These are phyloP conservation scores for Xylariaceae sp. DNA, from an alignment of 2,329 filamentous ascomycete species.

Conservation along the genomic window DNA sequence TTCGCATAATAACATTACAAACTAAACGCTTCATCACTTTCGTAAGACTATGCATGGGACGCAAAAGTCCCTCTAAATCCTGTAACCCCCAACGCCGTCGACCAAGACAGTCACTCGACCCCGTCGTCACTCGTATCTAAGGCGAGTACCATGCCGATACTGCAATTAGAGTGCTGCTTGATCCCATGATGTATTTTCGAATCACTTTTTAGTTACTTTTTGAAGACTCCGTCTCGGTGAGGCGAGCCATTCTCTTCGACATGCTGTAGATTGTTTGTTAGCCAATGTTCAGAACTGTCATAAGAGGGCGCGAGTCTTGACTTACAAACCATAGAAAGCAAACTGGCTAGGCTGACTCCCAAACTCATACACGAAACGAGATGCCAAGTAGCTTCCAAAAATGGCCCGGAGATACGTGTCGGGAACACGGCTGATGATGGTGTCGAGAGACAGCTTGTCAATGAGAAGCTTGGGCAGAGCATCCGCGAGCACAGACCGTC, in stretches of 20 bases:
- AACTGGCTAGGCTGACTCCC: slow-evolving; percentile 92
- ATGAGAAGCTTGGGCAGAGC: slow-evolving; percentile 80
- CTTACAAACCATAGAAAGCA: slow-evolving; percentile 97
- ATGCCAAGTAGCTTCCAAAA: slow-evolving; percentile 92
- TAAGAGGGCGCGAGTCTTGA: slow-evolving; percentile 27
- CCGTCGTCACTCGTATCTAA: neutral
- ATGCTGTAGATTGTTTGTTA: slow-evolving; percentile 46
- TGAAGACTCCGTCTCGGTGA: slow-evolving; percentile 26
- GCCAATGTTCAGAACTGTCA: slow-evolving; percentile 8
- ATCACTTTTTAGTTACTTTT: slow-evolving; percentile 29
- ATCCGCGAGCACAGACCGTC: slow-evolving; percentile 72
- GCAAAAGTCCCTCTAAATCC: slow-evolving; percentile 3
- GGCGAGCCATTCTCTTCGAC: slow-evolving; percentile 53
- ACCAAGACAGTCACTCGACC: slow-evolving; percentile 1
- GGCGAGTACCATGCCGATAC: neutral
- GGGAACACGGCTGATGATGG: slow-evolving; percentile 79
- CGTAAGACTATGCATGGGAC: slow-evolving; percentile 3
- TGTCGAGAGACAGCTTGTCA: slow-evolving; percentile 85
- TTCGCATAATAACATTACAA: neutral
- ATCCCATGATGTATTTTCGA: slow-evolving; percentile 4
- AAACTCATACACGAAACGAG: slow-evolving; percentile 93
- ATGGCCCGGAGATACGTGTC: slow-evolving; percentile 90
- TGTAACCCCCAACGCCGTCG: slow-evolving; percentile 9
- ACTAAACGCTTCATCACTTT: slow-evolving; percentile 4
- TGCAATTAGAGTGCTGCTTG: neutral